phyloP scores from a whole-genome alignment of 768 basidiomycete species.

The Fomitopsis pulvina region DNA sequence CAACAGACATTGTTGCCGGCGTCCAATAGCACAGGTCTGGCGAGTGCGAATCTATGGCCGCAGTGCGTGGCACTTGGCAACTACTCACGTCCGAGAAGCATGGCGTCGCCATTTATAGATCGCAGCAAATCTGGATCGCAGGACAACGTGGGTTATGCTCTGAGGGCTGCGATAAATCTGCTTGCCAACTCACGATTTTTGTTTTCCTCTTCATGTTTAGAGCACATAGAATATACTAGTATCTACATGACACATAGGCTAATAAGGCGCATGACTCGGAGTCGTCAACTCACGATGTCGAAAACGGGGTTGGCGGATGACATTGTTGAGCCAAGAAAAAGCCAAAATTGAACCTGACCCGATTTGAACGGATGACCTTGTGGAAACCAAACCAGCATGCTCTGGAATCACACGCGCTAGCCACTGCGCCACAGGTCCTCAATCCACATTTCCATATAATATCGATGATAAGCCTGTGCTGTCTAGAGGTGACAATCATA shows the following conservation, averaged over 20 bases:
- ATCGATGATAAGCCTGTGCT: neutral
- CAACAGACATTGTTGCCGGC: slow-evolving; percentile 1
- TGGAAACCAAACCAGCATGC: neutral
- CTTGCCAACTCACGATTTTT: too few relatives aligned
- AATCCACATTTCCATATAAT: neutral
- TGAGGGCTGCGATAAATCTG: too few relatives aligned
- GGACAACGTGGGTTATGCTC: neutral
- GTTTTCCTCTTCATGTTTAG: too few relatives aligned
- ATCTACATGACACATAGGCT: too few relatives aligned
- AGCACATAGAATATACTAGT: too few relatives aligned
- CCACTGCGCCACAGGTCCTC: neutral
- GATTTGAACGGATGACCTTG: neutral
- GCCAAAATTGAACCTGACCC: neutral
- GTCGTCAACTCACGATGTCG: too few relatives aligned
- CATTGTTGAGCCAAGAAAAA: too few relatives aligned
- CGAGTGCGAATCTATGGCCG: too few relatives aligned
- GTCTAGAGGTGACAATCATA: neutral
- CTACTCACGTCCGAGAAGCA: slow-evolving; percentile 3
- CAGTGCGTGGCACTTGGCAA: neutral
- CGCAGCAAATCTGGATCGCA: slow-evolving; percentile 3
- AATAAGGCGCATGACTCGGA: too few relatives aligned
- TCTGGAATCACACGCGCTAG: neutral
- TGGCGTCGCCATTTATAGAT: neutral
- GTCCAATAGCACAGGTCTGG: slow-evolving; percentile 1
- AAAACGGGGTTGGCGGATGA: too few relatives aligned